A percentile compares a stretch with the other conserved stretches of the same genome.
Evolutionary conservation across 2,329 filamentous ascomycete genomes (phyloP).

Genomic region (Alternaria ethzedia): DNA sequence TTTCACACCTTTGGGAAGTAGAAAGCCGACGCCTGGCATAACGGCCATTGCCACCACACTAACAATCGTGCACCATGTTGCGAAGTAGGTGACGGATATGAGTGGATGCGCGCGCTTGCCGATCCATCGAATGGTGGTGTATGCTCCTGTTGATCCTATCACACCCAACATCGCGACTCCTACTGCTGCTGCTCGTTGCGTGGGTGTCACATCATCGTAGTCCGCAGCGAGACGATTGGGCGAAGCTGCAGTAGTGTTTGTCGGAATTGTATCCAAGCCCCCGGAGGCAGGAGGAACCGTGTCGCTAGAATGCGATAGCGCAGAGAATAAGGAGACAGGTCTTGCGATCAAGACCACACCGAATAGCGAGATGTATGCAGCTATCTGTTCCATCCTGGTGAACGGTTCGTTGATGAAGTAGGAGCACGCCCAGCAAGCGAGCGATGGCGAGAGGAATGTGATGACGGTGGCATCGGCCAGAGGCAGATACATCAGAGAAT

Average conservation of each 20-base stretch:
- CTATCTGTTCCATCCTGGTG: conserved; percentile 76
- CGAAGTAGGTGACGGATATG: conserved; percentile 87
- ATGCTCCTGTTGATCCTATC: conserved; percentile 74
- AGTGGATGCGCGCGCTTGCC: conserved; percentile 80
- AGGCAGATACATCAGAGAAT: conserved; percentile 77
- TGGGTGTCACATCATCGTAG: conserved; percentile 59
- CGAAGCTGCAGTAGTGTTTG: conserved; percentile 32
- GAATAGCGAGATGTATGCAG: conserved; percentile 73
- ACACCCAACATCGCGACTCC: conserved; percentile 78
- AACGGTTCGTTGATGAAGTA: conserved; percentile 78
- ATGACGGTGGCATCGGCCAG: conserved; percentile 89
- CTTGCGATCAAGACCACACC: conserved; percentile 86
- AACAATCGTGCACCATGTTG: conserved; percentile 71
- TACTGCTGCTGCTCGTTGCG: conserved; percentile 73
- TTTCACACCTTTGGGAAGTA: conserved; percentile 59
- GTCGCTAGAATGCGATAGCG: conserved; percentile 28
- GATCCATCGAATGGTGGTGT: conserved; percentile 78
- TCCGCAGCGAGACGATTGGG: conserved; percentile 39
- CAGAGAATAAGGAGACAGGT: conserved; percentile 65
- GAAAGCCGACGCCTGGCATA: conserved; percentile 63
- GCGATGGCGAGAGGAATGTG: conserved; percentile 81
- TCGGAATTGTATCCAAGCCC: conserved; percentile 34
- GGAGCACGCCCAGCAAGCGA: conserved; percentile 81
- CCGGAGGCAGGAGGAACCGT: conserved; percentile 42
- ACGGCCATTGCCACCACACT: conserved; percentile 65